Evolutionary conservation across 129 eudicot genomes (phyloP).

Genomic region (Flaveria ramosissima): DNA sequence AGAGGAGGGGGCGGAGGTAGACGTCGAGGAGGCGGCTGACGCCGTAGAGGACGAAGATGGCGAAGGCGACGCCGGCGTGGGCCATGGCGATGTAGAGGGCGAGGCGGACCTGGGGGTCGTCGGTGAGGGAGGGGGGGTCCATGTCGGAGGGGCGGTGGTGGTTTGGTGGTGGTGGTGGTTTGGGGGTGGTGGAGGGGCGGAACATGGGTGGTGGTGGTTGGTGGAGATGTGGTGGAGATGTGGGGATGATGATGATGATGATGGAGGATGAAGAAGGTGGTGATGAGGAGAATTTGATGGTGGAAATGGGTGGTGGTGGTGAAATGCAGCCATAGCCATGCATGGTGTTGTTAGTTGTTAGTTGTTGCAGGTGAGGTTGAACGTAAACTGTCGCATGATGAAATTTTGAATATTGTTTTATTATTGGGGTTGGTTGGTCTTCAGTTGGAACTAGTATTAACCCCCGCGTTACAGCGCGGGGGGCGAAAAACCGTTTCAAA

Average conservation of each 20-base stretch:
- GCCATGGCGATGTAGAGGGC: conserved; percentile 94
- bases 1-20: conserved; percentile 68
- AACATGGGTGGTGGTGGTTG: background rate
- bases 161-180: conserved; percentile 14
- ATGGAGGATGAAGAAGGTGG: background rate
- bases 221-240: background rate
- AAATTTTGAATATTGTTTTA: too few relatives aligned
- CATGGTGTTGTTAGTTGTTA: too few relatives aligned
- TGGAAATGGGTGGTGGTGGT: conserved; percentile 25
- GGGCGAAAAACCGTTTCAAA: too few relatives aligned
- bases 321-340: conserved; percentile 28
- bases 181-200: conserved; percentile 25
- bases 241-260: background rate
- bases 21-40: conserved; percentile 68
- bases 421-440: too few relatives aligned
- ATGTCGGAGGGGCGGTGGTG: conserved; percentile 2
- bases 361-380: background rate
- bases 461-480: too few relatives aligned
- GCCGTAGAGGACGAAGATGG: conserved; percentile 58
- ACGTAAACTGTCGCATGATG: too few relatives aligned
- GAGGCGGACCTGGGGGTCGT: conserved; percentile 70
- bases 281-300: background rate
- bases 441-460: too few relatives aligned
- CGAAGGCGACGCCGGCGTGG: conserved; percentile 72
- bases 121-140: conserved; percentile 42